These are phyloP conservation scores for Leucogyrophana mollusca DNA, from an alignment of 768 basidiomycete species.

Conservation along the genomic window DNA sequence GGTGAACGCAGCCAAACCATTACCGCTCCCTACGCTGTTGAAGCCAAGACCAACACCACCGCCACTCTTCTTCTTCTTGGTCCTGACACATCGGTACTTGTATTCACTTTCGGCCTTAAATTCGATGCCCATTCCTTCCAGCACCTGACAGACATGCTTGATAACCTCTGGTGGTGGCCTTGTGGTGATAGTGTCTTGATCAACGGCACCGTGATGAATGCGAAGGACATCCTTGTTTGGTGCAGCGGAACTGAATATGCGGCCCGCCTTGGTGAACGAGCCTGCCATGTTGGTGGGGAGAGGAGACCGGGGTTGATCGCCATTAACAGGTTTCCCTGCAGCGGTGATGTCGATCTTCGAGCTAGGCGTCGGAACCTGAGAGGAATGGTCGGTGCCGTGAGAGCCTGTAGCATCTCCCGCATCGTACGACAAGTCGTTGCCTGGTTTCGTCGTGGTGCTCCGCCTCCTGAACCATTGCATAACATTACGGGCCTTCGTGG, in stretches of 20 bases:
- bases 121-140: constrained; percentile 89
- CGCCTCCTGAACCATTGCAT: constrained; percentile 97
- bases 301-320: constrained; percentile 20
- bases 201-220: constrained; percentile 90
- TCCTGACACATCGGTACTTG: constrained; percentile 83
- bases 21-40: constrained; percentile 33
- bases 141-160: constrained; percentile 73
- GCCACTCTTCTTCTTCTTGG: constrained; percentile 66
- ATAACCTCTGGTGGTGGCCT: constrained; percentile 85
- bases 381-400: constrained; percentile 21
- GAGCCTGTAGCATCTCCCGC: constrained; percentile 4
- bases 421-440: constrained; percentile 24
- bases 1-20: constrained; percentile 68
- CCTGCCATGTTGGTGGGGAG: constrained; percentile 24
- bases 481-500: constrained; percentile 90
- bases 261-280: constrained; percentile 38
- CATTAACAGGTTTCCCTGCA: constrained; percentile 6
- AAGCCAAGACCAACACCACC: constrained; percentile 42
- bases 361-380: constrained; percentile 24
- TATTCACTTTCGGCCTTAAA: constrained; percentile 86
- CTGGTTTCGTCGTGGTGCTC: constrained; percentile 44
- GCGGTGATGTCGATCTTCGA: constrained; percentile 22
- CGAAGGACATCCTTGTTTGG: constrained; percentile 55
- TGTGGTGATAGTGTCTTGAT: constrained; percentile 85
- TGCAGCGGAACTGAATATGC: constrained; percentile 31